Percentiles rank a stretch among this genome's conserved stretches.
Evolutionary conservation across 2,329 filamentous ascomycete species (phyloP).

Genomic region (Pseudovirgaria hyperparasitica): DNA sequence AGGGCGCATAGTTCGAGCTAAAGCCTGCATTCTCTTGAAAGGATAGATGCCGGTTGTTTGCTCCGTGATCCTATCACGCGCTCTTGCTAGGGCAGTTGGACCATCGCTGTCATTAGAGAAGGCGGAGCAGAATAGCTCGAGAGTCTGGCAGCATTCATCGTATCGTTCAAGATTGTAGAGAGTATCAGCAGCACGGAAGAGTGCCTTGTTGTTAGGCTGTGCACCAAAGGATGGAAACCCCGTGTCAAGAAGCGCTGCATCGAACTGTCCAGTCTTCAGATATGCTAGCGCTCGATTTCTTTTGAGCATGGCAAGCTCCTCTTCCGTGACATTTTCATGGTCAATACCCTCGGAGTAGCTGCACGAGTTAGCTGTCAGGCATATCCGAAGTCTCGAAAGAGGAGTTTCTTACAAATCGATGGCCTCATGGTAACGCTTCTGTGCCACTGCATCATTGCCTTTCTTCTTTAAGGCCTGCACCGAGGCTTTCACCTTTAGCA

Average conservation of each 20-base stretch:
- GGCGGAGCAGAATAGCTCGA: constrained; percentile 17
- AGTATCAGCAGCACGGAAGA: constrained; percentile 33
- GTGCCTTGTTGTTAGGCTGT: constrained; percentile 27
- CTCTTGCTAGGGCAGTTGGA: constrained; percentile 11
- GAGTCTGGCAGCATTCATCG: constrained; percentile 20
- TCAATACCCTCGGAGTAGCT: too few relatives aligned
- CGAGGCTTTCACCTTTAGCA: constrained; percentile 4
- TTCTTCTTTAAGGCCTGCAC: constrained; percentile 7
- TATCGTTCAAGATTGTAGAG: constrained; percentile 32
- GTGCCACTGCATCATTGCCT: constrained; percentile 24
- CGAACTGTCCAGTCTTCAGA: constrained; percentile 18
- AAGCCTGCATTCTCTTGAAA: constrained; percentile 17
- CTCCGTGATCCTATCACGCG: constrained; percentile 19
- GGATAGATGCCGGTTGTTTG: constrained; percentile 27
- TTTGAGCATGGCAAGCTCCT: constrained; percentile 20
- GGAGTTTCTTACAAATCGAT: too few relatives aligned
- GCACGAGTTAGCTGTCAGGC: too few relatives aligned
- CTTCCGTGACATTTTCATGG: constrained; percentile 16
- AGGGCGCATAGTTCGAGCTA: constrained; percentile 30
- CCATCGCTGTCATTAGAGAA: constrained; percentile 24
- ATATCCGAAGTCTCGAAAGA: too few relatives aligned
- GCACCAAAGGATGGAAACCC: constrained; percentile 7
- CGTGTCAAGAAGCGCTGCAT: constrained; percentile 22
- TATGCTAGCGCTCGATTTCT: constrained; percentile 26
- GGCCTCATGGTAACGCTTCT: constrained; percentile 12